Base-by-base conservation (phyloP, 768 basidiomycete species). In the Podaxis sp. region DNA sequence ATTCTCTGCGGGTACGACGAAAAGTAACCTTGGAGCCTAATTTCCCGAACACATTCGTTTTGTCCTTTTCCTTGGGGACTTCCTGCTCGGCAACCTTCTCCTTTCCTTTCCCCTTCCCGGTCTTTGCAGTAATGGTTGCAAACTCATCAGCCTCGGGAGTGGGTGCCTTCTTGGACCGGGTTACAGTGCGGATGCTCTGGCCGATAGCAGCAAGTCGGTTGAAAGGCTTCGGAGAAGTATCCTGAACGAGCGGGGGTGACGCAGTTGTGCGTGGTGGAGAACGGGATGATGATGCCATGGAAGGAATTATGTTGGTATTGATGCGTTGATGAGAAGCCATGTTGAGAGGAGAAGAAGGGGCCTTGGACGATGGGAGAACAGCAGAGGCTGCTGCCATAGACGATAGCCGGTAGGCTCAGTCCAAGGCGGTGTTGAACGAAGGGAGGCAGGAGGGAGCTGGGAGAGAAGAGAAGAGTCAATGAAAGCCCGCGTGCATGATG, bases 191-290 rank as follows among this genome's bases (percentile, higher is more conserved):
- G 40, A 90, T 64, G 66, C 82, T 85, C 64, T 89, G 85, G 66
- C 88, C 88, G 23, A 91, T 72, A 4, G 87, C 83, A 2, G 87
- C 83, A 59, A 90, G 72, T 44, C 87, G 83, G 67, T 81, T 82
- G 68, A 90, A 85, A 4, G 86, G 77, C 66, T 78, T 84, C 42
- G 81, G 76, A 0, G 75, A 69, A 16, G 79, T 70, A 53, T 80
- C 79, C 32, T 77, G 71, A 9, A 68, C 62, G 46, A 74, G 66
- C 63, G 71, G 61, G 37, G 70, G 57, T 57, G 68, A 36, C 21
- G 78, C 67, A 25, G 73, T 64, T 14, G 76, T 65, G 5, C 71
- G 67, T 55, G 74, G 76, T 62, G 76, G 71, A 62, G 74, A 73
- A 68, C 75, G 75, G 67, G 79, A 74, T 62, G 80, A 76, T 21